phyloP scores from a whole-genome alignment of 176 grass and related monocot genomes.

The Phoenix dactylifera region DNA sequence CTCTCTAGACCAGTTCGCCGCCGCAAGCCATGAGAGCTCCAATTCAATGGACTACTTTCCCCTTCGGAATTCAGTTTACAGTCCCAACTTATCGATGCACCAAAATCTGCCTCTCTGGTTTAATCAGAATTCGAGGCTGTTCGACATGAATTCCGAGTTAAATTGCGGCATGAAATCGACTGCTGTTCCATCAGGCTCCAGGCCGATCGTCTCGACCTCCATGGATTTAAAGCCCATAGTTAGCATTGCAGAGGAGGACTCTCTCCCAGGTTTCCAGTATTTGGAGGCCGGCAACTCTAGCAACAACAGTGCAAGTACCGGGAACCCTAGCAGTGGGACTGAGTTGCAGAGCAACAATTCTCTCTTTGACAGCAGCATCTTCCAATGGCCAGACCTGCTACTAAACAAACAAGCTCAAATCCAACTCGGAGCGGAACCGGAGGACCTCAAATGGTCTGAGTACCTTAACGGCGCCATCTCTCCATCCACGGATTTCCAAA shows the following conservation, averaged over 20 bases:
- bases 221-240: neutral
- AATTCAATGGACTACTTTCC: neutral
- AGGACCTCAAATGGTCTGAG: slow-evolving; percentile 17
- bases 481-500: neutral
- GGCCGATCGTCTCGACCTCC: neutral
- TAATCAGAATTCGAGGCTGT: slow-evolving; percentile 1
- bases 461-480: slow-evolving; percentile 8
- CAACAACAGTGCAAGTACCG: slow-evolving; percentile 2
- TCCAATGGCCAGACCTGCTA: slow-evolving; percentile 4
- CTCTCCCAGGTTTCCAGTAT: neutral
- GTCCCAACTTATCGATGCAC: neutral
- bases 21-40: neutral
- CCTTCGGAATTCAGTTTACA: neutral
- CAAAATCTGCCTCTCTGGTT: neutral
- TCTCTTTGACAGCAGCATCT: slow-evolving; percentile 1
- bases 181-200: neutral
- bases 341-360: slow-evolving; percentile 5
- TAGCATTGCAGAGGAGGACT: too few species aligned
- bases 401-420: neutral
- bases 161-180: neutral
- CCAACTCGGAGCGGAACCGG: slow-evolving; percentile 1
- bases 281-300: neutral
- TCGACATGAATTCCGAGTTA: neutral
- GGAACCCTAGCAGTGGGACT: neutral
- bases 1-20: neutral